Conservation (phyloP, 345 rosid genomes). For the Geranium rotundifolium region DNA sequence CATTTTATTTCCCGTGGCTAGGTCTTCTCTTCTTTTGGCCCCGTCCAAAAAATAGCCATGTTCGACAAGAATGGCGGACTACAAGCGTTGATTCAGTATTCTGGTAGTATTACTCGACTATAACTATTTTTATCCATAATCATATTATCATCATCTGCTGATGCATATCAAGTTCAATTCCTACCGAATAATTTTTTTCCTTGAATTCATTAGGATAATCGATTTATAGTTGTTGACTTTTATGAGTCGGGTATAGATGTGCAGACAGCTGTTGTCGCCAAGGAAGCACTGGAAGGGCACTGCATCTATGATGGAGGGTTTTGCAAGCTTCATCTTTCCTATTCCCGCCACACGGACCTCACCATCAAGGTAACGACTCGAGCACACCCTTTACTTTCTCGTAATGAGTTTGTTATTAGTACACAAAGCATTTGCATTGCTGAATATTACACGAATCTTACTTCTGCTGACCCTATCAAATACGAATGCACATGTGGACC, state of each 20-base stretch:
- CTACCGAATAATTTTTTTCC: no score
- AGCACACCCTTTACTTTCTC: background rate
- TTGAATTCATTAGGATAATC: background rate
- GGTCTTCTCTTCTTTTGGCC: conserved; percentile 93
- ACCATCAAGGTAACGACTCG: conserved; percentile 62
- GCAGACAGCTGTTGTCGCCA: conserved; percentile 84
- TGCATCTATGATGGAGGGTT: conserved; percentile 96
- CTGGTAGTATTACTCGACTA: background rate
- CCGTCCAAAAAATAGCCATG: conserved; percentile 97
- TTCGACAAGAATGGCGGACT: conserved; percentile 95
- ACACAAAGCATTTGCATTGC: background rate
- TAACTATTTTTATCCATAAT: no score
- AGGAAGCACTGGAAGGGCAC: conserved; percentile 98
- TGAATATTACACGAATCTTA: background rate
- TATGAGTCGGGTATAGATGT: conserved; percentile 47
- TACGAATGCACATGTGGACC: no score
- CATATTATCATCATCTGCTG: no score
- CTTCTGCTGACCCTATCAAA: background rate
- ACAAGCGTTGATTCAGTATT: conserved; percentile 87
- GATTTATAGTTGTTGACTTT: background rate
- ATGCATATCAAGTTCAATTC: no score
- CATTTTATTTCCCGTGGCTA: conserved; percentile 11
- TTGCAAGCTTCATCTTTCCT: conserved; percentile 93
- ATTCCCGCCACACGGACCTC: conserved; percentile 92
- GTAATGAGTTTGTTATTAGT: no score